Evolutionary conservation across 352 stramenopile species (phyloP), one percentile per base, ranked within the genome.

Genomic region (Salisapilia sapeloensis): DNA sequence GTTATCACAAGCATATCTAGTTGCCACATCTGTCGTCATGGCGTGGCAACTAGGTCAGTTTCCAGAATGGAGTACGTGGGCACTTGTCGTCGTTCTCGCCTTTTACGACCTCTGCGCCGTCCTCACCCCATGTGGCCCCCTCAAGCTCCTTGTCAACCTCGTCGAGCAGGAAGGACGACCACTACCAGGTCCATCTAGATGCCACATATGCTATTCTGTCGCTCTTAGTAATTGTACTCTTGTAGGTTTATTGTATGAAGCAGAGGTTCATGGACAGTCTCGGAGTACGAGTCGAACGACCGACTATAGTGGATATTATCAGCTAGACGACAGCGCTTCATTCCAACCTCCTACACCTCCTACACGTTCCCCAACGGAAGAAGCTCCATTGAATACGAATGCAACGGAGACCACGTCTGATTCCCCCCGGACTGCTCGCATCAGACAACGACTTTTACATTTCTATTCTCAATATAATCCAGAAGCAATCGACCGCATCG

Each of bases 101-200:
- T 80, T 99, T 23, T 99, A 99, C 57, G 95, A 98, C 61, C 55
- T 98, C n/a, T 98, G 91, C 46, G 95, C 95, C 2, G 95, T 99
- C 6, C 55, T 99, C n/a, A 97, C 93, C n/a, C 95, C 95, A 0
- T 98, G 91, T 56, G 95, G 95, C 4, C 95, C 95, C 14, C 53
- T 99, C 16, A 97, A 96, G 40, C 92, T 81, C 35, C 62, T 99
- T 11, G 87, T 93, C 8, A 85, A 97, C 32, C 57, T 98, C 2
- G 93, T 98, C 38, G 82, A 96, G 39, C 65, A 95, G 35, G 66
- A 91, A 46, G 72, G 75, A 9, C 62, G 75, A 0, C 65, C 77
- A 0, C 69, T 98, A 12, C 92, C 93, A 42, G 93, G 72, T 82
- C 48, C 21, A 30, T 33, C n/a, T 12, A 2, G 10, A 28, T 12